These are phyloP conservation scores for Salix purpurea DNA, from an alignment of 345 rosid species.

Conservation along the genomic window DNA sequence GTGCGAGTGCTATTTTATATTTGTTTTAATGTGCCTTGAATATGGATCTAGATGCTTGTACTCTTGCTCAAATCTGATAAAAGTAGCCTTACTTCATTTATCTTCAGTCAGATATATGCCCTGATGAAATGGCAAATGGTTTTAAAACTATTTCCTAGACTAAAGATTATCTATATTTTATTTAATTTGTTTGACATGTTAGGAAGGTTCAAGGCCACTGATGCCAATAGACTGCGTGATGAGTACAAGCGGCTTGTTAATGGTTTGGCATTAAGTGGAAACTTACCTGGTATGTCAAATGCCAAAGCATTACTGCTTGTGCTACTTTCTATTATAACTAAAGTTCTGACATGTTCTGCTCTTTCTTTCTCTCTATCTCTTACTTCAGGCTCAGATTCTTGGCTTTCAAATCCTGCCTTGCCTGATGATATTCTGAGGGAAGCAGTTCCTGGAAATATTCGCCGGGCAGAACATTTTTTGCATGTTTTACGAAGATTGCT, in stretches of 20 bases:
- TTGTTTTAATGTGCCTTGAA: too few relatives aligned
- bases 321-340: not conserved
- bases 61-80: too few relatives aligned
- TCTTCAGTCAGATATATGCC: not conserved
- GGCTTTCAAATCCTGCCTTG: slow-evolving; percentile 98
- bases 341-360: not conserved
- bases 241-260: slow-evolving; percentile 91
- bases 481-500: slow-evolving; percentile 86
- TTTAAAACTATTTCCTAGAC: not conserved
- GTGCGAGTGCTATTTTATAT: too few relatives aligned
- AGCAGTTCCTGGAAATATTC: slow-evolving; percentile 97
- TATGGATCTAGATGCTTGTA: too few relatives aligned
- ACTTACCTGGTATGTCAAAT: slow-evolving; percentile 60
- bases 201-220: slow-evolving; percentile 99
- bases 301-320: not conserved
- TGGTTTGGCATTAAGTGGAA: slow-evolving; percentile 90
- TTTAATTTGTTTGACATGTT: slow-evolving; percentile 54
- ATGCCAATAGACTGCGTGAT: slow-evolving; percentile 85
- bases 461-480: slow-evolving; percentile 91
- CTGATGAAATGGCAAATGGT: not conserved
- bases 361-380: not conserved
- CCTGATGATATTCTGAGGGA: slow-evolving; percentile 93
- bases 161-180: slow-evolving; percentile 17
- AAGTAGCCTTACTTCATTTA: not conserved
- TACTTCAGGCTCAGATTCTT: slow-evolving; percentile 60